Evolutionary conservation across 257 asterid species (phyloP).

Genomic region (Solanum chilense): DNA sequence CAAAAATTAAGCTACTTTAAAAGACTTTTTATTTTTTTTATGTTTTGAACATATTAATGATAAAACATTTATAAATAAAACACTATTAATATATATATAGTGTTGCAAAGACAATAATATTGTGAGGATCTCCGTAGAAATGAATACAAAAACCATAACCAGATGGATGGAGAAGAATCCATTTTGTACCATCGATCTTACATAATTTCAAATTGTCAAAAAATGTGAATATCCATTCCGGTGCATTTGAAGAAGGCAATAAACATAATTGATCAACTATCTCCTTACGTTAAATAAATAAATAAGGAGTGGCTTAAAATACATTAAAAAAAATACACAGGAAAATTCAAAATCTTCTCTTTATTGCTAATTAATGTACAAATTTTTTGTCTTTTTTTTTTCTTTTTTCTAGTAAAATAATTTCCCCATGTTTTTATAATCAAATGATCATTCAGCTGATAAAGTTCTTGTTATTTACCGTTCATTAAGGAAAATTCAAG

Average conservation of each 20-base stretch:
- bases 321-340: background rate
- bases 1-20: too few species aligned
- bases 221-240: background rate
- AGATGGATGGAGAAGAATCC: background rate
- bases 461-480: background rate
- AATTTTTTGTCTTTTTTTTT: background rate
- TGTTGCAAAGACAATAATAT: too few species aligned
- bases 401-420: background rate
- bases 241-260: background rate
- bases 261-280: background rate
- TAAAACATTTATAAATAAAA: too few species aligned
- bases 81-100: too few species aligned
- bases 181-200: background rate
- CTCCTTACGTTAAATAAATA: background rate
- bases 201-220: background rate
- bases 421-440: background rate
- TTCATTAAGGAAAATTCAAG: slow-evolving; percentile 1
- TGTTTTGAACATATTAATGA: too few species aligned
- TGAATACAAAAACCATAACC: background rate
- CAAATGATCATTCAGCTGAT: background rate
- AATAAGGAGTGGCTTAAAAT: background rate
- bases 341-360: background rate
- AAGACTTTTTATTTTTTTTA: too few species aligned
- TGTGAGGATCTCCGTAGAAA: background rate
- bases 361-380: background rate